Percentiles rank a stretch among this genome's conserved stretches.
Evolutionary conservation across 768 basidiomycete species (phyloP).

Genomic region (Mrakia hoshinonis): DNA sequence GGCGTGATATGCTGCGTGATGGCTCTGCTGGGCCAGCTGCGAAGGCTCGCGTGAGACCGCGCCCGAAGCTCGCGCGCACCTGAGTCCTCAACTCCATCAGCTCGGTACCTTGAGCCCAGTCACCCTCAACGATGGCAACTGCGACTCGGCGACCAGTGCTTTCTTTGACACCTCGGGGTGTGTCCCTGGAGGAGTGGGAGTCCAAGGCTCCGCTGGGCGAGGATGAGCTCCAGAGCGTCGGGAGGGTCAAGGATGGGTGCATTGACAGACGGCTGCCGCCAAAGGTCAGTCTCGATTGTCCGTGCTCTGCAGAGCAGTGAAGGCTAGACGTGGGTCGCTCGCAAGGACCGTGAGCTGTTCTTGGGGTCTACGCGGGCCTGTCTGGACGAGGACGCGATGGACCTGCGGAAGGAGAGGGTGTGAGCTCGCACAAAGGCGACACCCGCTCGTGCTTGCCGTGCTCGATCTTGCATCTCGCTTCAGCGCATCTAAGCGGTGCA

Average conservation of each 20-base stretch:
- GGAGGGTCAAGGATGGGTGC: slow-evolving; percentile 53
- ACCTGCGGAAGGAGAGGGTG: too few species aligned
- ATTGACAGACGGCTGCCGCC: slow-evolving; percentile 58
- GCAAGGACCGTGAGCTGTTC: neutral
- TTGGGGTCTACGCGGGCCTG: neutral
- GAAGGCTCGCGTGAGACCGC: too few species aligned
- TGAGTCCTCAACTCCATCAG: too few species aligned
- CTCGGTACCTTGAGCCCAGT: too few species aligned
- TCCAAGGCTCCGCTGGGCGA: slow-evolving; percentile 66
- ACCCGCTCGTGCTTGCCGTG: neutral
- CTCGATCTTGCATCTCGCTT: too few species aligned
- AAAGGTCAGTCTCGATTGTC: slow-evolving; percentile 50
- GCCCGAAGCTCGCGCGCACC: too few species aligned
- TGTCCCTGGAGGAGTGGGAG: slow-evolving; percentile 79
- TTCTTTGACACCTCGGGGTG: neutral
- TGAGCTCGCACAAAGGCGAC: neutral
- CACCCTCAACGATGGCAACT: neutral
- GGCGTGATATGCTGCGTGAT: too few species aligned
- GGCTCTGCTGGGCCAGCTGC: too few species aligned
- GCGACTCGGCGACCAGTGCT: neutral
- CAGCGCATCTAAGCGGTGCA: too few species aligned
- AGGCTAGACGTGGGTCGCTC: neutral
- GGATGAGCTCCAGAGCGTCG: slow-evolving; percentile 58
- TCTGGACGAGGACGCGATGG: neutral
- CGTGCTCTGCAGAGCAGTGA: neutral